These are phyloP conservation scores for Vitis rotundifolia DNA, from an alignment of 164 flowering plant species.

Conservation along the genomic window DNA sequence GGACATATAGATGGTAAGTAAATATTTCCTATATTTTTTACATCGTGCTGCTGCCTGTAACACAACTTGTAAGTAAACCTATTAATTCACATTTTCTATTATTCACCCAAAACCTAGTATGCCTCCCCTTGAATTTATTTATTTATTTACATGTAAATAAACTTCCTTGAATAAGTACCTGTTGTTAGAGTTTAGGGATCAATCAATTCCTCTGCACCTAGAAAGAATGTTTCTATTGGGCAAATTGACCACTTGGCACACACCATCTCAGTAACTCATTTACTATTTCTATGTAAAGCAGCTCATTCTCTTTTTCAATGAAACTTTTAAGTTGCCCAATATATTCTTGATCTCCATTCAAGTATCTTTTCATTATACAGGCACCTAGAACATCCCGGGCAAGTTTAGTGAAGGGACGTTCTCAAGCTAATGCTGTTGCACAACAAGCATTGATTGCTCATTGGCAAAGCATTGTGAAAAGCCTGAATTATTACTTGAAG, in stretches of 20 bases:
- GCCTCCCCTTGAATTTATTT: neutral
- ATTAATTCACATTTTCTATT: too few species aligned
- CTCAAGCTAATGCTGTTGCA: conserved; percentile 74
- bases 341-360: neutral
- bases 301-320: neutral
- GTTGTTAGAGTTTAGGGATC: neutral
- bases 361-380: conserved; percentile 31
- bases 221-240: neutral
- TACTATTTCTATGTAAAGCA: neutral
- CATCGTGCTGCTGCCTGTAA: too few species aligned
- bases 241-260: neutral
- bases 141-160: neutral
- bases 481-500: conserved; percentile 53
- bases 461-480: conserved; percentile 82
- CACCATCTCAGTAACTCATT: neutral
- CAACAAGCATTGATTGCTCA: conserved; percentile 80
- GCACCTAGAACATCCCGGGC: conserved; percentile 77
- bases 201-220: neutral
- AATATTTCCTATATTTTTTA: too few species aligned
- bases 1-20: too few species aligned
- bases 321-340: neutral
- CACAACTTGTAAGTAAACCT: too few species aligned
- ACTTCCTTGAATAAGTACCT: neutral
- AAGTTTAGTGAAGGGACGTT: conserved; percentile 72
- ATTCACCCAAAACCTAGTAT: neutral